Conservation (phyloP, 2,329 filamentous ascomycete genomes). For the Fusarium nodosum region DNA sequence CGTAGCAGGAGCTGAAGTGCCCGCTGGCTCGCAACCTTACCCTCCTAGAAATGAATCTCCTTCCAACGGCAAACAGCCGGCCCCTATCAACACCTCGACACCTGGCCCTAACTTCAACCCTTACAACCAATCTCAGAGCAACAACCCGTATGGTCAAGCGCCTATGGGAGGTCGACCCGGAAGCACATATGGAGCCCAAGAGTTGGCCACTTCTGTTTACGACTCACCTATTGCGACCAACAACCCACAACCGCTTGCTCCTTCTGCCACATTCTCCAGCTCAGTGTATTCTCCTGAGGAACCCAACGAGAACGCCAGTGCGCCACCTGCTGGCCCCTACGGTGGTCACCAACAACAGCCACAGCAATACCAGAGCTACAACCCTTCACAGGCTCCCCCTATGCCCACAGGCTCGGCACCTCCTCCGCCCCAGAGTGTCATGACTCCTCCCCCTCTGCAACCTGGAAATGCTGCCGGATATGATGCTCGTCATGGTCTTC, state of each 20-base stretch:
- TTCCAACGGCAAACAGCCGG: slow-evolving; percentile 62
- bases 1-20: slow-evolving; percentile 70
- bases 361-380: slow-evolving; percentile 61
- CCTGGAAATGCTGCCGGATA: slow-evolving; percentile 61
- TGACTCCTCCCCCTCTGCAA: slow-evolving; percentile 61
- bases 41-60: slow-evolving; percentile 67
- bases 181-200: slow-evolving; percentile 80
- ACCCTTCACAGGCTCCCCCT: slow-evolving; percentile 57
- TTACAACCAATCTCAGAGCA: slow-evolving; percentile 58
- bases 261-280: slow-evolving; percentile 60
- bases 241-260: slow-evolving; percentile 56
- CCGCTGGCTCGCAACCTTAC: slow-evolving; percentile 62
- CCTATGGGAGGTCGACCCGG: slow-evolving; percentile 68
- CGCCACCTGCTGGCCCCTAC: slow-evolving; percentile 50
- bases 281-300: slow-evolving; percentile 66
- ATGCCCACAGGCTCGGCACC: slow-evolving; percentile 56
- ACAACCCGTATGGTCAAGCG: slow-evolving; percentile 60
- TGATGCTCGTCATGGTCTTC: slow-evolving; percentile 65
- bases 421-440: slow-evolving; percentile 49
- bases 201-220: slow-evolving; percentile 82
- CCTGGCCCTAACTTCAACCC: slow-evolving; percentile 61
- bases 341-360: slow-evolving; percentile 52
- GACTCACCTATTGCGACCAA: slow-evolving; percentile 76
- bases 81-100: slow-evolving; percentile 66
- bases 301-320: slow-evolving; percentile 49